Percentiles rank a stretch among this genome's conserved stretches.
These are phyloP conservation scores for Gracilaria domingensis DNA, from an alignment of 23 red algal genomes.

Conservation along the genomic window DNA sequence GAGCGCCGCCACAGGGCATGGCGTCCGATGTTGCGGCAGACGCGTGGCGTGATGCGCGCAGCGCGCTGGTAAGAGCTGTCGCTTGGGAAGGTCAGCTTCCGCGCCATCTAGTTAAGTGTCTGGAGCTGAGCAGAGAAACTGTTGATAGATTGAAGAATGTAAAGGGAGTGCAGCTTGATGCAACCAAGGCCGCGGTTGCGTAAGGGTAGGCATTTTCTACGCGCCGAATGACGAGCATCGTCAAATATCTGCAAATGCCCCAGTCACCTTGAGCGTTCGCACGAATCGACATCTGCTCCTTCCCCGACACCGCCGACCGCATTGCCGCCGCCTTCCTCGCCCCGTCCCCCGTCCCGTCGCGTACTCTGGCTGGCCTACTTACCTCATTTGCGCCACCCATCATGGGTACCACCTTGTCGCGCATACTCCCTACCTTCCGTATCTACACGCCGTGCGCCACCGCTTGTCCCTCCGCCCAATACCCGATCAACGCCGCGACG, in stretches of 20 bases:
- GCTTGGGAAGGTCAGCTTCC: not conserved
- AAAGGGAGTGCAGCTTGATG: not conserved
- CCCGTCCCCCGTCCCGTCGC: not conserved
- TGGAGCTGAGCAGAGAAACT: slow-evolving; percentile 6
- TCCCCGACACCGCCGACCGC: not conserved
- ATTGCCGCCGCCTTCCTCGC: not conserved
- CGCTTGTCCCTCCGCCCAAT: not conserved
- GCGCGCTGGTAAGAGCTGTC: too few species aligned
- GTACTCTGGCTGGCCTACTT: not conserved
- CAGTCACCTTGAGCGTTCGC: not conserved
- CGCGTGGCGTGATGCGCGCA: too few species aligned
- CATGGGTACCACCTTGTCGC: slow-evolving; percentile 24
- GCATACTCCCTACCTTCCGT: slow-evolving; percentile 15
- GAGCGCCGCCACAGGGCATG: not conserved
- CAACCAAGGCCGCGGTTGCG: not conserved
- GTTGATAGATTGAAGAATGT: not conserved
- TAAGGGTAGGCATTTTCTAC: not conserved
- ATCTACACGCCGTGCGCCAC: not conserved
- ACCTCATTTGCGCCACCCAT: not conserved
- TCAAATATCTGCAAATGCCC: not conserved
- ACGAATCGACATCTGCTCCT: not conserved
- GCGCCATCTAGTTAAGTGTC: too few species aligned
- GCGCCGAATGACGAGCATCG: not conserved
- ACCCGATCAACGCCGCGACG: not conserved
- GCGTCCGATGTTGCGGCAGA: not conserved